Evolutionary conservation across 345 rosid genomes (phyloP).

Genomic region (Jatropha curcas): DNA sequence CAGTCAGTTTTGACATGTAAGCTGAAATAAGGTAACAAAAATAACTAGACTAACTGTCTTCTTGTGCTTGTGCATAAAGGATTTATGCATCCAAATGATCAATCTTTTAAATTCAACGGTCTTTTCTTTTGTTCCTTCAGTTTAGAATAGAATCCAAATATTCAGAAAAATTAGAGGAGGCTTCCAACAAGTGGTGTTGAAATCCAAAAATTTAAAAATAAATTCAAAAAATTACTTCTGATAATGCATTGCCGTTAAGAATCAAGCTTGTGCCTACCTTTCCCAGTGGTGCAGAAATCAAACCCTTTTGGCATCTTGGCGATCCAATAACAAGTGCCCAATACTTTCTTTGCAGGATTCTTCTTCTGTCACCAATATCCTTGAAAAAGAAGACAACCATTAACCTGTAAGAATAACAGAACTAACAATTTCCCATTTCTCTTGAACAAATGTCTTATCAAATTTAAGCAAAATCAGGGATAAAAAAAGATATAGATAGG

Average conservation of each 20-base stretch:
- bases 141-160: not conserved
- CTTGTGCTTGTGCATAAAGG: not conserved
- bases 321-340: conserved; percentile 88
- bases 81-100: not conserved
- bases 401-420: conserved; percentile 12
- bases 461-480: conserved; percentile 15
- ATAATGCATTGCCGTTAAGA: not conserved
- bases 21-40: not conserved
- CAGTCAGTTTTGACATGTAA: not conserved
- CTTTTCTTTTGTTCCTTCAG: not conserved
- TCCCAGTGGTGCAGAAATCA: conserved; percentile 71
- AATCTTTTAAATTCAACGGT: not conserved
- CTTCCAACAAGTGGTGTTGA: not conserved
- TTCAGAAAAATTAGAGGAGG: not conserved
- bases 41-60: not conserved
- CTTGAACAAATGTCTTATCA: not conserved
- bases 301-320: conserved; percentile 61
- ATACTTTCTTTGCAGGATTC: conserved; percentile 63
- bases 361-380: conserved; percentile 49
- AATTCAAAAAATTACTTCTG: too few relatives aligned
- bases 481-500: not conserved
- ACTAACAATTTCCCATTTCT: not conserved
- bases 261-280: conserved; percentile 52
- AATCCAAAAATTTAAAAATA: not conserved
- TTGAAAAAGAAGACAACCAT: conserved; percentile 18